phyloP scores from a whole-genome alignment of 2,329 filamentous ascomycete genomes.

The Thelonectria rubi region DNA sequence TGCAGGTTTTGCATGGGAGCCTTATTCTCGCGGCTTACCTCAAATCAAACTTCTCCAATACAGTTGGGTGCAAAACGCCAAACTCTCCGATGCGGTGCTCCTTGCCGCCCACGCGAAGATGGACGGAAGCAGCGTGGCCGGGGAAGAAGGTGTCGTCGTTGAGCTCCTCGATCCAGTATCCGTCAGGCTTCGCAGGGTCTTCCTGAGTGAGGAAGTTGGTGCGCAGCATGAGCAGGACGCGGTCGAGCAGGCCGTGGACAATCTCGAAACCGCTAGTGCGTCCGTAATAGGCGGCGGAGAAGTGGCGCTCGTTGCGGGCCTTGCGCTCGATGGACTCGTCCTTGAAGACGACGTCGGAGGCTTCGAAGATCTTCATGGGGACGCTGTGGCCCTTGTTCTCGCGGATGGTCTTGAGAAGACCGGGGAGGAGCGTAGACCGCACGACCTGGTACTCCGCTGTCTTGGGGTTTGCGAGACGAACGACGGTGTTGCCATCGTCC shows the following conservation, averaged over 20 bases:
- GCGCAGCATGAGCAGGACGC: slow-evolving; percentile 90
- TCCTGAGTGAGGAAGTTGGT: slow-evolving; percentile 76
- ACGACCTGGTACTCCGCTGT: slow-evolving; percentile 94
- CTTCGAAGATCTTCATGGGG: slow-evolving; percentile 93
- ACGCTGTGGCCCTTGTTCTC: slow-evolving; percentile 91
- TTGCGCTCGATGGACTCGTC: slow-evolving; percentile 83
- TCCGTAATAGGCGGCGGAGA: slow-evolving; percentile 94
- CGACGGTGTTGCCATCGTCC: slow-evolving; percentile 84
- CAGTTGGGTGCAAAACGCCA: slow-evolving; percentile 91
- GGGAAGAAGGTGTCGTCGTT: slow-evolving; percentile 91
- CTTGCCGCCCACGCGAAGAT: slow-evolving; percentile 78
- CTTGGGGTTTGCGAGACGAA: slow-evolving; percentile 91
- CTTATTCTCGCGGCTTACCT: slow-evolving; percentile 61
- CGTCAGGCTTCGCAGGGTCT: slow-evolving; percentile 68
- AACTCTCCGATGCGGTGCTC: slow-evolving; percentile 84
- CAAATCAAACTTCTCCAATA: slow-evolving; percentile 92
- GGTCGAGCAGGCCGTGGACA: slow-evolving; percentile 92
- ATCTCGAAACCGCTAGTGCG: slow-evolving; percentile 95
- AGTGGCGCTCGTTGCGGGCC: slow-evolving; percentile 91
- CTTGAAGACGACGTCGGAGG: slow-evolving; percentile 91
- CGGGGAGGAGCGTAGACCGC: slow-evolving; percentile 84
- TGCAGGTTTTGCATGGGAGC: too few species aligned
- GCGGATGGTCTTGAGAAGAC: slow-evolving; percentile 89
- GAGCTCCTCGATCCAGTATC: slow-evolving; percentile 95
- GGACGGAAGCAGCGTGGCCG: slow-evolving; percentile 87